phyloP scores from a whole-genome alignment of 1,284 basidiomycete species.

The Sporisorium graminicola region DNA sequence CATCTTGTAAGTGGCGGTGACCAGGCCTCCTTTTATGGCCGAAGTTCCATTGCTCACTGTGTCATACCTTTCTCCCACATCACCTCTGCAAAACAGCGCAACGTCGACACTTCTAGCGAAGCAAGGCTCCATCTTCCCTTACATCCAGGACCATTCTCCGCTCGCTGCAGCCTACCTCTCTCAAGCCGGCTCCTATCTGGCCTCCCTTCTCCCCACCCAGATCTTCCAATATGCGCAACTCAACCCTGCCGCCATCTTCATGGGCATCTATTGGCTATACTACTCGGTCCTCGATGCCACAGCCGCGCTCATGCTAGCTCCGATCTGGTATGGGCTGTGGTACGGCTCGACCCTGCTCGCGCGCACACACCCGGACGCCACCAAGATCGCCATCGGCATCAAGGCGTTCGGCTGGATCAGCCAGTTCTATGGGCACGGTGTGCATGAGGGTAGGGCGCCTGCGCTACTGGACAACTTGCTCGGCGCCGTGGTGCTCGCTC shows the following conservation, averaged over 20 bases:
- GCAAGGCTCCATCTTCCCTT: conserved; percentile 43
- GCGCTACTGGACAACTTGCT: conserved; percentile 62
- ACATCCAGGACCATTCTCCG: conserved; percentile 35
- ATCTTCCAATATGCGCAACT: conserved; percentile 44
- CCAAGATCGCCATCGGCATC: conserved; percentile 35
- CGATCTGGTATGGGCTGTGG: conserved; percentile 51
- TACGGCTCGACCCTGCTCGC: conserved; percentile 33
- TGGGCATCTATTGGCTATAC: conserved; percentile 57
- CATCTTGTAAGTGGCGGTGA: conserved; percentile 41
- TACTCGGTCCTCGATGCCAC: conserved; percentile 55
- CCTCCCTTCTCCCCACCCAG: conserved; percentile 25
- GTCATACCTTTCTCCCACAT: neutral
- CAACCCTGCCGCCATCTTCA: conserved; percentile 40
- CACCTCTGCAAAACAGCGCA: conserved; percentile 17
- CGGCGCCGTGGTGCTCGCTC: conserved; percentile 60
- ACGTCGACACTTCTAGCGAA: conserved; percentile 34
- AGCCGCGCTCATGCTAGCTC: conserved; percentile 50
- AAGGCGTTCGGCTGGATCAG: conserved; percentile 56
- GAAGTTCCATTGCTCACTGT: neutral
- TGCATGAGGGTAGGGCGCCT: conserved; percentile 60
- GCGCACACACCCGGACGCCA: conserved; percentile 33
- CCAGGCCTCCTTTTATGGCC: neutral
- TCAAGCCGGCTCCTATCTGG: conserved; percentile 22
- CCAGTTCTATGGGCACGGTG: conserved; percentile 64
- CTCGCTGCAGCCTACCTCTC: conserved; percentile 44